Evolutionary conservation across 257 asterid species (phyloP).

Genomic region (Nicotiana tomentosiformis): DNA sequence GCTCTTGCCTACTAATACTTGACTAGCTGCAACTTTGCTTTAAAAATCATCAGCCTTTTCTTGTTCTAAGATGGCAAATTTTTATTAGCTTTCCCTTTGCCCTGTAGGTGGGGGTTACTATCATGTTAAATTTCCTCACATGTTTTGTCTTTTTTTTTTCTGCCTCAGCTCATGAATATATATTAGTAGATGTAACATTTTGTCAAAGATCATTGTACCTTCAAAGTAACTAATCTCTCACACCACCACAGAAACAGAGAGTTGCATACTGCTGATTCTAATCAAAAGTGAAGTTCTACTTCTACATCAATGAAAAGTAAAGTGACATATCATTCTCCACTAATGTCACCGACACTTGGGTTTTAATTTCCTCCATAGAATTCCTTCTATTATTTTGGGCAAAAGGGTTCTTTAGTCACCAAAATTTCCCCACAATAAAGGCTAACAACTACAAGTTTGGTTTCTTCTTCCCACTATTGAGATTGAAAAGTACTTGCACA

Average conservation of each 20-base stretch:
- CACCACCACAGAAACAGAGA: neutral
- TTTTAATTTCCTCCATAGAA: neutral
- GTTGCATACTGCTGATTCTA: neutral
- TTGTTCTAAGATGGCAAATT: neutral
- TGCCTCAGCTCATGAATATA: neutral
- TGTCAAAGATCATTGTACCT: neutral
- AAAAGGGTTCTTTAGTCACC: neutral
- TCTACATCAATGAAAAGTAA: neutral
- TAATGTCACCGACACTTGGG: neutral
- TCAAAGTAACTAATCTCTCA: neutral
- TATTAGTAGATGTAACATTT: neutral
- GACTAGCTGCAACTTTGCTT: neutral
- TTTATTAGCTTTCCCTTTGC: neutral
- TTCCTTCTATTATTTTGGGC: neutral
- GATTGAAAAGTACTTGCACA: neutral
- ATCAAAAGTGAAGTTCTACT: neutral
- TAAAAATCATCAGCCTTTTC: neutral
- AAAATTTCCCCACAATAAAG: neutral
- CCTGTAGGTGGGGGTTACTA: neutral
- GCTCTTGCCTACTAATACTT: neutral
- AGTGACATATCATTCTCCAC: neutral
- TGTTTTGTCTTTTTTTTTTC: neutral
- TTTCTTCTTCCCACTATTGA: neutral
- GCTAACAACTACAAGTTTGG: neutral
- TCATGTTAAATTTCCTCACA: slow-evolving; percentile 3